These are phyloP conservation scores for Penicillium salamii DNA, from an alignment of 495 filamentous ascomycete genomes.

Conservation along the genomic window DNA sequence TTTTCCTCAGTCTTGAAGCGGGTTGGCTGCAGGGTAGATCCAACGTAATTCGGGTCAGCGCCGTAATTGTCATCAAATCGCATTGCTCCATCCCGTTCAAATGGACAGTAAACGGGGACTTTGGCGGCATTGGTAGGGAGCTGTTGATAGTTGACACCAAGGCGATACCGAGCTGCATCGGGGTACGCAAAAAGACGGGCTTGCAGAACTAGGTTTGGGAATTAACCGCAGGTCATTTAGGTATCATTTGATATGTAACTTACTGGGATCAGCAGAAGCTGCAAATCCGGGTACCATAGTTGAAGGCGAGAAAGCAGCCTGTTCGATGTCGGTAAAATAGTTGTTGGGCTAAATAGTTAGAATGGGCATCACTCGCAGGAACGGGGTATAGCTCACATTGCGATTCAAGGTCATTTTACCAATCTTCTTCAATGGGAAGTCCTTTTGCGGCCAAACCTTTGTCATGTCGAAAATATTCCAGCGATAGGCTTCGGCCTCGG, in stretches of 20 bases:
- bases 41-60: constrained; percentile 44
- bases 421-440: constrained; percentile 36
- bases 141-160: constrained; percentile 64
- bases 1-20: background rate
- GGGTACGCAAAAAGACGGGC: constrained; percentile 68
- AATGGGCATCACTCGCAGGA: background rate
- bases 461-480: constrained; percentile 46
- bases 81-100: constrained; percentile 69
- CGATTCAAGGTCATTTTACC: constrained; percentile 35
- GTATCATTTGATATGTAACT: constrained; percentile 2
- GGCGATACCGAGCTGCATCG: constrained; percentile 63
- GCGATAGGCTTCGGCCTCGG: constrained; percentile 26
- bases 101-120: constrained; percentile 58
- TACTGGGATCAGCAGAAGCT: constrained; percentile 44
- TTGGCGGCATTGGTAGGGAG: constrained; percentile 34
- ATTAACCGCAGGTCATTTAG: constrained; percentile 17
- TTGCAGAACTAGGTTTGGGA: constrained; percentile 53
- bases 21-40: background rate
- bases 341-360: constrained; percentile 36
- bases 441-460: constrained; percentile 36
- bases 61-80: constrained; percentile 60
- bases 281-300: constrained; percentile 49
- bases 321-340: constrained; percentile 50
- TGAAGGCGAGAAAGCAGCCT: constrained; percentile 48
- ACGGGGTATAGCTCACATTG: constrained; percentile 20